Percentiles rank a stretch among this genome's conserved stretches.
These are phyloP conservation scores for Syncephalastrum racemosum DNA, from an alignment of 371 early-diverging fungal genomes.

Conservation along the genomic window DNA sequence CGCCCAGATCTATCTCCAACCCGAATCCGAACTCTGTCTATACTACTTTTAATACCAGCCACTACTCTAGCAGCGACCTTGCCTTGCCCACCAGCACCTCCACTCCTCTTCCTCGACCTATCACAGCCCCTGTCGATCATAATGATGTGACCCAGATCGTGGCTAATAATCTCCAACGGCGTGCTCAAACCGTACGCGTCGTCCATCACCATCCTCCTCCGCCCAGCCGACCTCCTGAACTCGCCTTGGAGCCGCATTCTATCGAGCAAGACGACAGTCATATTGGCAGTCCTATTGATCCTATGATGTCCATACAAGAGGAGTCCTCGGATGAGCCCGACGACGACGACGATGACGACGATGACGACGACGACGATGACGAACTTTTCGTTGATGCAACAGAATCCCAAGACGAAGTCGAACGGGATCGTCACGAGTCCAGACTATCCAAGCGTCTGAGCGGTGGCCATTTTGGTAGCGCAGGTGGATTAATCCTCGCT, in stretches of 20 bases:
- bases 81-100: neutral
- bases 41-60: neutral
- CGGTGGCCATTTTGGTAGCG: slow-evolving; percentile 53
- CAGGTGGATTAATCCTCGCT: slow-evolving; percentile 45
- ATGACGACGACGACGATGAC: slow-evolving; percentile 24
- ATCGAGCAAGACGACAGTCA: too few species aligned
- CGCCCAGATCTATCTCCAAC: too few species aligned
- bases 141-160: slow-evolving; percentile 13
- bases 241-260: too few species aligned
- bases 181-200: slow-evolving; percentile 11
- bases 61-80: neutral
- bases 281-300: slow-evolving; percentile 3
- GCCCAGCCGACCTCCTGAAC: too few species aligned
- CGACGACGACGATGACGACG: slow-evolving; percentile 25
- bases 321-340: slow-evolving; percentile 10
- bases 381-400: slow-evolving; percentile 48
- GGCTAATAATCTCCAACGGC: slow-evolving; percentile 21
- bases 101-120: neutral
- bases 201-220: neutral
- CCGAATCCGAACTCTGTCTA: too few species aligned
- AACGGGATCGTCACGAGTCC: slow-evolving; percentile 31
- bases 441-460: slow-evolving; percentile 43
- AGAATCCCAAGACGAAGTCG: slow-evolving; percentile 41
- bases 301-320: slow-evolving; percentile 4
- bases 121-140: neutral